Percentiles rank a stretch among this genome's conserved stretches.
Conservation (phyloP, 139 green algal genomes). For the Tetraselmis striata region DNA sequence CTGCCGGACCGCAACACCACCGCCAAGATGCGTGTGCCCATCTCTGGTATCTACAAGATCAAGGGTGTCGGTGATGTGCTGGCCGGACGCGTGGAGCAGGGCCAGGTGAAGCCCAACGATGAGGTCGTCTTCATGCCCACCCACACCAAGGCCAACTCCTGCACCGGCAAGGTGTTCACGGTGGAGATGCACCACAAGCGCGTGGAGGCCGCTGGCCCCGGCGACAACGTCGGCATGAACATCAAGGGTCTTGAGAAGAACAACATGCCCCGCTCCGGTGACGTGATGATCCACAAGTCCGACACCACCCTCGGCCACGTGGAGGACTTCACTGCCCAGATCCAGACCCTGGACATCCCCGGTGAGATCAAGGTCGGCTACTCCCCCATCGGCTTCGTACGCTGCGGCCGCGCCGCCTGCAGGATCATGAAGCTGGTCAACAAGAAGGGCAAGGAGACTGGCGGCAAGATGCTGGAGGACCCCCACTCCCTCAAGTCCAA, state of each 20-base stretch:
- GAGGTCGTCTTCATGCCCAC: conserved; percentile 85
- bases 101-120: conserved; percentile 86
- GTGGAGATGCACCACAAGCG: conserved; percentile 99
- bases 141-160: conserved; percentile 80
- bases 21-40: conserved; percentile 82
- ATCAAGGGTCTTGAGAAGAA: conserved; percentile 94
- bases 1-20: conserved; percentile 80
- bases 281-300: conserved; percentile 90
- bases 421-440: conserved; percentile 64
- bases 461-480: conserved; percentile 86
- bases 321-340: conserved; percentile 81
- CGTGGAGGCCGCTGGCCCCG: conserved; percentile 78
- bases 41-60: conserved; percentile 98
- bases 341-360: conserved; percentile 90
- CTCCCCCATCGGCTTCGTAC: conserved; percentile 87
- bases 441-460: conserved; percentile 95
- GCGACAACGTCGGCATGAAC: conserved; percentile 99
- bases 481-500: conserved; percentile 85
- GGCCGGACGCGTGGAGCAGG: conserved; percentile 95
- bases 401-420: conserved; percentile 81
- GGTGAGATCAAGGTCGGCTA: conserved; percentile 87
- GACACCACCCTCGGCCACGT: conserved; percentile 73
- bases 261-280: conserved; percentile 84
- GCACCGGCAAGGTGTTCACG: conserved; percentile 90
- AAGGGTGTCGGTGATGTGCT: conserved; percentile 98